Percentiles rank a stretch among this genome's conserved stretches.
Evolutionary conservation across 2,329 filamentous ascomycete genomes (phyloP).

Genomic region (Dothistroma pini): DNA sequence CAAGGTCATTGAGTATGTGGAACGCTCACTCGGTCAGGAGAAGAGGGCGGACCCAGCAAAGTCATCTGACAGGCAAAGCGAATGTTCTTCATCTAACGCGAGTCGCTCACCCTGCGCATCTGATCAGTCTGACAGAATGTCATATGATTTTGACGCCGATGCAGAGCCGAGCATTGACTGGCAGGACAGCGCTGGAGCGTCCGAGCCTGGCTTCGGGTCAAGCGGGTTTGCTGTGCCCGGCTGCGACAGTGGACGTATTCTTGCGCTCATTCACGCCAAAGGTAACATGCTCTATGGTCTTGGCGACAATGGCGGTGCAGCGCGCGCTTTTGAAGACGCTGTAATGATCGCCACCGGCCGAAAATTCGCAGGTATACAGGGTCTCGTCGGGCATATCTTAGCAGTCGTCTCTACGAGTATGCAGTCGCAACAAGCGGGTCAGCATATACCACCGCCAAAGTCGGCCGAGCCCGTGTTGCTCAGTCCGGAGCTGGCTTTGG

Average conservation of each 20-base stretch:
- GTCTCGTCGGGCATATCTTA: slow-evolving; percentile 75
- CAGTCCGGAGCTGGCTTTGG: slow-evolving; percentile 75
- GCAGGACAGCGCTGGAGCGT: slow-evolving; percentile 40
- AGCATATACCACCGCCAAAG: slow-evolving; percentile 19
- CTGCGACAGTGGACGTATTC: slow-evolving; percentile 84
- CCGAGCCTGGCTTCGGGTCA: slow-evolving; percentile 61
- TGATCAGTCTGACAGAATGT: slow-evolving; percentile 53
- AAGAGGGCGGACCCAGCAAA: slow-evolving; percentile 47
- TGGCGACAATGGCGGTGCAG: slow-evolving; percentile 75
- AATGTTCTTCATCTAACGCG: slow-evolving; percentile 53
- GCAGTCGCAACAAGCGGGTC: slow-evolving; percentile 30
- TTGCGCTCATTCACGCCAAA: slow-evolving; percentile 93
- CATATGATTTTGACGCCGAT: slow-evolving; percentile 55
- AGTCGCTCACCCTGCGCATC: slow-evolving; percentile 54
- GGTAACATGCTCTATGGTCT: slow-evolving; percentile 96
- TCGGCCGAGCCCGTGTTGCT: slow-evolving; percentile 67
- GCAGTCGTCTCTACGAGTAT: slow-evolving; percentile 53
- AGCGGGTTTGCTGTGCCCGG: slow-evolving; percentile 83
- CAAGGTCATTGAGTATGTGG: slow-evolving; percentile 79
- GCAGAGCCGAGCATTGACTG: slow-evolving; percentile 37
- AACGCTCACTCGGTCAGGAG: slow-evolving; percentile 61
- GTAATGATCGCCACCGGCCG: slow-evolving; percentile 82
- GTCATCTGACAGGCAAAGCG: slow-evolving; percentile 54
- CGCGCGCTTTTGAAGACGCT: slow-evolving; percentile 89
- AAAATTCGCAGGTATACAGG: slow-evolving; percentile 65